A percentile compares a stretch with the other conserved stretches of the same genome.
phyloP scores from a whole-genome alignment of 1,284 basidiomycete genomes.

The Apiotrichum brassicae region DNA sequence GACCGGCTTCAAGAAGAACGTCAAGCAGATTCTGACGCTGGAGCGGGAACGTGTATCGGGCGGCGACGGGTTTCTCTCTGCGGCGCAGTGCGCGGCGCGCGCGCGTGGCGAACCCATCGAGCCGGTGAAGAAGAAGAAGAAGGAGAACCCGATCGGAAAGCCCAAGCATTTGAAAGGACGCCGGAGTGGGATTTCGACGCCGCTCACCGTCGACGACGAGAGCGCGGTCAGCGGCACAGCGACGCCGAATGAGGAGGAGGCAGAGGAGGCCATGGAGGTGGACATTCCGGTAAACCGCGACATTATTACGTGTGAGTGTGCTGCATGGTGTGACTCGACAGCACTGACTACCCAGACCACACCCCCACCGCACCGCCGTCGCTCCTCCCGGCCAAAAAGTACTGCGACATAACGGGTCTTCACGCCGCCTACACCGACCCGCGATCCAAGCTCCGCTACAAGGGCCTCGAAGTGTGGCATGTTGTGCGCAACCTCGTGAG shows the following conservation, averaged over 20 bases:
- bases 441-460: constrained; percentile 45
- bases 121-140: constrained; percentile 39
- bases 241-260: constrained; percentile 11
- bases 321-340: neutral
- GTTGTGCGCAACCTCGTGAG: constrained; percentile 45
- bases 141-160: constrained; percentile 17
- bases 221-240: constrained; percentile 12
- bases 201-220: constrained; percentile 19
- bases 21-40: constrained; percentile 44
- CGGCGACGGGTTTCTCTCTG: constrained; percentile 39
- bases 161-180: constrained; percentile 4
- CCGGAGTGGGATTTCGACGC: constrained; percentile 25
- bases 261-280: constrained; percentile 10
- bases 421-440: constrained; percentile 48
- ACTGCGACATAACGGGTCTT: constrained; percentile 53
- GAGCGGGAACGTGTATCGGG: constrained; percentile 41
- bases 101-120: constrained; percentile 38
- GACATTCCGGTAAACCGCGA: constrained; percentile 17
- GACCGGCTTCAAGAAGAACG: constrained; percentile 32
- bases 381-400: constrained; percentile 47
- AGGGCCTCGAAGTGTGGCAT: constrained; percentile 46
- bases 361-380: constrained; percentile 45
- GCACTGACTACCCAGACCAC: constrained; percentile 29
- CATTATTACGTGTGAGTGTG: constrained; percentile 43
- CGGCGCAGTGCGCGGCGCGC: constrained; percentile 30